phyloP scores from a whole-genome alignment of 139 green algal species.

The Chlorella sp. region DNA sequence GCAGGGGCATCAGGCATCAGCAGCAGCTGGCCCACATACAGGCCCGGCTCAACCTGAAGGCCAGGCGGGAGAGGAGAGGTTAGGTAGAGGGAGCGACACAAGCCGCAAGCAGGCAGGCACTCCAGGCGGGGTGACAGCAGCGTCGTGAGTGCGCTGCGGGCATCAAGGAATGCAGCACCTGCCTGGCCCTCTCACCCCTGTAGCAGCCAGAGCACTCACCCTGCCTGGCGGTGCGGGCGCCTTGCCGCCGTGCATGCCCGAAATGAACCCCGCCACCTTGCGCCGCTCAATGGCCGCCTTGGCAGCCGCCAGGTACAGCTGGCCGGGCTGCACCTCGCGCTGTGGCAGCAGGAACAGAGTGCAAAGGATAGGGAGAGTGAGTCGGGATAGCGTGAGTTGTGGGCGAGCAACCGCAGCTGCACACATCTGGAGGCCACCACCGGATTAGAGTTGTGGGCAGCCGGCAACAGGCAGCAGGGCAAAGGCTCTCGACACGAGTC shows the following conservation, averaged over 20 bases:
- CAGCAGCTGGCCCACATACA: conserved; percentile 45
- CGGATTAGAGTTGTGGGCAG: neutral
- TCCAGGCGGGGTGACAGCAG: neutral
- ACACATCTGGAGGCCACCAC: neutral
- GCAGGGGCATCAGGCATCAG: conserved; percentile 8
- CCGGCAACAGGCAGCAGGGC: neutral
- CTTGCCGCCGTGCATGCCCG: conserved; percentile 26
- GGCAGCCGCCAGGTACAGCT: conserved; percentile 48
- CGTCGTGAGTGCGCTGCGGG: neutral
- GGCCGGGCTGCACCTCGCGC: conserved; percentile 47
- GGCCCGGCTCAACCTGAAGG: conserved; percentile 13
- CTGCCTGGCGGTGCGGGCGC: neutral
- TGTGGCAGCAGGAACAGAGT: conserved; percentile 4
- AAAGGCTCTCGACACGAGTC: neutral
- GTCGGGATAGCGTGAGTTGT: too few species aligned
- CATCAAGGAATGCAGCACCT: neutral
- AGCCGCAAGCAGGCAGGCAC: neutral
- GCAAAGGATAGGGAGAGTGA: too few species aligned
- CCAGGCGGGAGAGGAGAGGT: neutral
- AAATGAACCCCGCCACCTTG: conserved; percentile 25
- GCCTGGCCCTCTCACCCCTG: neutral
- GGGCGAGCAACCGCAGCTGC: too few species aligned
- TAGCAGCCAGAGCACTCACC: neutral
- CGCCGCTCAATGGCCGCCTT: conserved; percentile 52
- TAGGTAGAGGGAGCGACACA: neutral